Conservation (phyloP, 1,284 basidiomycete species). For the Cystobasidium pallidum region DNA sequence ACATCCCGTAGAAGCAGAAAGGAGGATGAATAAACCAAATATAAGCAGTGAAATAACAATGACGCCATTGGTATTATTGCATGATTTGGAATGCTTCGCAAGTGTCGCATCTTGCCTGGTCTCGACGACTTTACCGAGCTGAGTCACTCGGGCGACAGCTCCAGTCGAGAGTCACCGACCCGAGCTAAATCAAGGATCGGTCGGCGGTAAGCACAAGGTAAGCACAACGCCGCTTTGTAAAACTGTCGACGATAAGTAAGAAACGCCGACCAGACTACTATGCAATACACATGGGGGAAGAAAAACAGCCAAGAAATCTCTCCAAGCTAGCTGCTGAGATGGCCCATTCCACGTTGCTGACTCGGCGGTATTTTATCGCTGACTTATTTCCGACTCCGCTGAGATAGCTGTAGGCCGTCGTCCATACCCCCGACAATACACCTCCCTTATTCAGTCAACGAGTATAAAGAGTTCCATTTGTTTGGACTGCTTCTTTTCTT, state of each 20-base stretch:
- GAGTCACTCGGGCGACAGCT: too few relatives aligned
- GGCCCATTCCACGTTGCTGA: background rate
- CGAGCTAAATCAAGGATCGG: too few relatives aligned
- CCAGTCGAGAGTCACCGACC: too few relatives aligned
- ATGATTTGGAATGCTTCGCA: too few relatives aligned
- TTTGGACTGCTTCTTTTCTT: background rate
- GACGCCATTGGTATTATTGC: conserved; percentile 9
- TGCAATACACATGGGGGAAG: too few relatives aligned
- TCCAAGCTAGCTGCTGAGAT: too few relatives aligned
- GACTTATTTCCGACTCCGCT: conserved; percentile 4
- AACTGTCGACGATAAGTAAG: background rate
- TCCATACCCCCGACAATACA: background rate
- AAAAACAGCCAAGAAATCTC: too few relatives aligned
- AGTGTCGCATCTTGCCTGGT: too few relatives aligned
- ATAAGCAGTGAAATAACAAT: background rate
- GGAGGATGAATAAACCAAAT: background rate
- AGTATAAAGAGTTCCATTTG: background rate
- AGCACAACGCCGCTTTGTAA: background rate
- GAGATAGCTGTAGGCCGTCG: background rate
- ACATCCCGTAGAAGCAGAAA: too few relatives aligned
- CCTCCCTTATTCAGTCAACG: background rate
- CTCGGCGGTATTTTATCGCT: background rate
- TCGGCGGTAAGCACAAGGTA: background rate
- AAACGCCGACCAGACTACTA: too few relatives aligned
- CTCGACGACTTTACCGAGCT: too few relatives aligned